Evolutionary conservation across 2,329 filamentous ascomycete genomes (phyloP).

Genomic region (Lasiodiplodia theobromae): DNA sequence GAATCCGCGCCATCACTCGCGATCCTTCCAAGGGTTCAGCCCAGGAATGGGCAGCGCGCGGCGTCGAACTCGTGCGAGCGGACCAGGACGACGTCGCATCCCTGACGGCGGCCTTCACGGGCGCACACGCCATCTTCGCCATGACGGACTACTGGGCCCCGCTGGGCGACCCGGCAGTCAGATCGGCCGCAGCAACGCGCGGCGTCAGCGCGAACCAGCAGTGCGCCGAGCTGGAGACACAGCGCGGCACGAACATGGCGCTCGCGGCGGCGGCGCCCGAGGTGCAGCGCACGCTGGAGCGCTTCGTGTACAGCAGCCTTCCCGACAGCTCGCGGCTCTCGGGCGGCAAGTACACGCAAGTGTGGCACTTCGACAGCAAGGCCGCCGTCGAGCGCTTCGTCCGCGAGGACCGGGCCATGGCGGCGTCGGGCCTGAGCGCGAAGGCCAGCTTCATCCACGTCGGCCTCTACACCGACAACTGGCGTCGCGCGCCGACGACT

Average conservation of each 20-base stretch:
- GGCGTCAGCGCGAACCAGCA: background rate
- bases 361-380: slow-evolving; percentile 8
- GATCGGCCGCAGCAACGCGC: background rate
- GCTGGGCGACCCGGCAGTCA: background rate
- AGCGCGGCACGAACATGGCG: background rate
- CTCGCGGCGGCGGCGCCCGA: background rate
- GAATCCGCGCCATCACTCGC: slow-evolving; percentile 52
- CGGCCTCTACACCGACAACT: background rate
- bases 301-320: background rate
- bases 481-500: background rate
- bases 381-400: background rate
- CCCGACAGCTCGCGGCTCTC: background rate
- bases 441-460: background rate
- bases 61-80: slow-evolving; percentile 48
- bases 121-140: slow-evolving; percentile 49
- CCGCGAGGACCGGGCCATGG: background rate
- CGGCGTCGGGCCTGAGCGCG: background rate
- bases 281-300: background rate
- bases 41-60: slow-evolving; percentile 39
- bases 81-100: slow-evolving; percentile 44
- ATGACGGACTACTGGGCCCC: slow-evolving; percentile 43
- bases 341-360: background rate
- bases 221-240: background rate
- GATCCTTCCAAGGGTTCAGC: slow-evolving; percentile 48
- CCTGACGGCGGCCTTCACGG: slow-evolving; percentile 46